Conservation (phyloP, 108 stramenopile genomes). For the Mayamaea pseudoterrestris region DNA sequence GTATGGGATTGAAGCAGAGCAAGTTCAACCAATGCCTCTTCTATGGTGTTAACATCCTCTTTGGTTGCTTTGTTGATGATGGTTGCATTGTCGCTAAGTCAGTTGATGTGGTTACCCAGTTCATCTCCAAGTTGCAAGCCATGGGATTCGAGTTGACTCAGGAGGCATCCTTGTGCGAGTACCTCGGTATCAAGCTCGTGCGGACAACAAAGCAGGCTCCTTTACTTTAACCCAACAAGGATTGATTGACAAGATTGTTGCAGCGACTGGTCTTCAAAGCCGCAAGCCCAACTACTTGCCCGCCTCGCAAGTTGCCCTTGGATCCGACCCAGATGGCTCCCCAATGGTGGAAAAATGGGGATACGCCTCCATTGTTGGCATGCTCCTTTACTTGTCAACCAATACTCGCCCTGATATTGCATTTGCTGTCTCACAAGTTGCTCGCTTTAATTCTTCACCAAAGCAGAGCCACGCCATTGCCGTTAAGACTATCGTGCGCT, state of each 20-base stretch:
- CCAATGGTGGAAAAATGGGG: constrained; percentile 20
- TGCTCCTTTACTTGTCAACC: constrained; percentile 28
- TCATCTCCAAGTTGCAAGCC: constrained; percentile 1
- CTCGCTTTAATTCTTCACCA: constrained; percentile 18
- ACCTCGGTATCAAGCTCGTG: constrained; percentile 5
- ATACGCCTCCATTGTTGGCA: constrained; percentile 28
- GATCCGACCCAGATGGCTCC: constrained; percentile 17
- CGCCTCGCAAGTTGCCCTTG: constrained; percentile 18
- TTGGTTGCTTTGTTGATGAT: constrained; percentile 32
- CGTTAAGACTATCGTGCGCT: constrained; percentile 35
- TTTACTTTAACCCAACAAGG: constrained; percentile 26
- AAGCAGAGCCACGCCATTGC: constrained; percentile 28
- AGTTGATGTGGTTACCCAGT: not conserved
- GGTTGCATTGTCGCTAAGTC: constrained; percentile 1
- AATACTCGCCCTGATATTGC: constrained; percentile 30
- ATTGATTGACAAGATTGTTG: constrained; percentile 29
- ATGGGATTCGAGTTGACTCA: constrained; percentile 4
- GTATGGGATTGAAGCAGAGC: constrained; percentile 7
- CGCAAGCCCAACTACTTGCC: constrained; percentile 19
- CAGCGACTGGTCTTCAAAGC: constrained; percentile 25
- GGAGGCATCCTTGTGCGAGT: constrained; percentile 7
- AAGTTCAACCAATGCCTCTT: constrained; percentile 24
- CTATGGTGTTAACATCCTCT: constrained; percentile 9
- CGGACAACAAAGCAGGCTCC: constrained; percentile 5
- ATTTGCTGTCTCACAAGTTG: constrained; percentile 31